A percentile compares a stretch with the other conserved stretches of the same genome.
phyloP scores from a whole-genome alignment of 148 eudicot species.

The Nepenthes gracilis region DNA sequence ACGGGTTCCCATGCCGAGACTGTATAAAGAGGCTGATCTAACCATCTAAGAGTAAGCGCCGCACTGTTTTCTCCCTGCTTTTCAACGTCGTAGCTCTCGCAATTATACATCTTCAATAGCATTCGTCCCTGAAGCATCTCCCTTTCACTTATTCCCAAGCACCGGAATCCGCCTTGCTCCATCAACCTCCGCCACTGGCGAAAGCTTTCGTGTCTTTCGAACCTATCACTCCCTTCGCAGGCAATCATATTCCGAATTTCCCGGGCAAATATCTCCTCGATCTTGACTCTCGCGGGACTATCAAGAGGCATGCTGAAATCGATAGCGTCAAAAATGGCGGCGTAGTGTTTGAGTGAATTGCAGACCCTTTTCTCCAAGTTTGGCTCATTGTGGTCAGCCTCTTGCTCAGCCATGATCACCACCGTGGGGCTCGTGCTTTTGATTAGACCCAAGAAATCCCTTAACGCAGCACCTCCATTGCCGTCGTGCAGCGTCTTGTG shows the following conservation, averaged over 20 bases:
- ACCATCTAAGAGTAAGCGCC: conserved; percentile 57
- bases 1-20: conserved; percentile 66
- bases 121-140: conserved; percentile 61
- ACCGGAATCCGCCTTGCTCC: conserved; percentile 59
- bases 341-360: conserved; percentile 57
- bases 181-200: conserved; percentile 51
- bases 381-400: conserved; percentile 48
- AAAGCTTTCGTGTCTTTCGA: conserved; percentile 71
- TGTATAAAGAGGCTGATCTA: conserved; percentile 75
- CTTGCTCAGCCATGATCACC: conserved; percentile 75
- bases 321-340: conserved; percentile 66
- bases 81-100: conserved; percentile 34
- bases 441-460: conserved; percentile 70
- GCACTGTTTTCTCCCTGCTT: conserved; percentile 23
- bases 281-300: conserved; percentile 45
- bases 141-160: conserved; percentile 34
- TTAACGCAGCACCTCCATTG: conserved; percentile 28
- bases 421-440: conserved; percentile 60
- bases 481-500: conserved; percentile 73
- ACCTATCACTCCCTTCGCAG: conserved; percentile 73
- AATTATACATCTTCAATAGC: conserved; percentile 69
- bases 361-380: conserved; percentile 50
- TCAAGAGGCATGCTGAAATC: conserved; percentile 47
- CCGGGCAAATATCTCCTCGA: conserved; percentile 72
- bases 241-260: conserved; percentile 80